These are phyloP conservation scores for Trichothecium roseum DNA, from an alignment of 2,329 filamentous ascomycete genomes.

Conservation along the genomic window DNA sequence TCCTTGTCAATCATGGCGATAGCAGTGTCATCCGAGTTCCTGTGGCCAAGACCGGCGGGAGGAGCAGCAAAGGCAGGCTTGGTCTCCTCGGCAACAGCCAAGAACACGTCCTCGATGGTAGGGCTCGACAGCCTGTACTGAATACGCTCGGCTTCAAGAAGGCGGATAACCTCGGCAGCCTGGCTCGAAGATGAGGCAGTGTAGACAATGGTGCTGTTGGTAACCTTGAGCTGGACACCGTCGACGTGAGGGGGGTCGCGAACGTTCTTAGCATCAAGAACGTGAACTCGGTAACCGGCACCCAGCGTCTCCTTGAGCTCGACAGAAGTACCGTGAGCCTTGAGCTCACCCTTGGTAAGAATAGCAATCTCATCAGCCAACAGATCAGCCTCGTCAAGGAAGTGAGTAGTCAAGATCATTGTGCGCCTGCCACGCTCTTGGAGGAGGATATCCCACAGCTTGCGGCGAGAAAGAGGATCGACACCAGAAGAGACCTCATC, in stretches of 20 bases:
- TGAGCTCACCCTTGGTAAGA: constrained; percentile 55
- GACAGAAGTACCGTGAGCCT: constrained; percentile 57
- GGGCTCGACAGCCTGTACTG: constrained; percentile 58
- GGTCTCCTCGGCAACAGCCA: constrained; percentile 48
- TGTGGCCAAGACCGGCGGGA: background rate
- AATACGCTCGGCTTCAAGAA: constrained; percentile 54
- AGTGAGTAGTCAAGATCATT: constrained; percentile 64
- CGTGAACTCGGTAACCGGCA: constrained; percentile 22
- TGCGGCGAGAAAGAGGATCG: constrained; percentile 54
- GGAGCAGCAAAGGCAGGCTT: constrained; percentile 2
- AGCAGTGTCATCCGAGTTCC: constrained; percentile 1
- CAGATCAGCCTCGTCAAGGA: constrained; percentile 66
- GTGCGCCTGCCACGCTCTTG: constrained; percentile 56
- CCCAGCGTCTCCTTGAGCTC: constrained; percentile 58
- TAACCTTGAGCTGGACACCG: constrained; percentile 40
- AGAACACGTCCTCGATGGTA: constrained; percentile 63
- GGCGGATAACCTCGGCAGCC: constrained; percentile 57
- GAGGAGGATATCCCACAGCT: constrained; percentile 48
- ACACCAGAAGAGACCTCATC: constrained; percentile 68
- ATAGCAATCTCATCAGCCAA: constrained; percentile 63
- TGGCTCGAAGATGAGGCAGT: constrained; percentile 54
- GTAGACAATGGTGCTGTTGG: constrained; percentile 61
- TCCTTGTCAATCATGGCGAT: constrained; percentile 3
- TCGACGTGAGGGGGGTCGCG: constrained; percentile 39
- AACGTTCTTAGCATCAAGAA: constrained; percentile 12